These are phyloP conservation scores for Diddensiella santjacobensis DNA, from an alignment of 805 yeast species.

Conservation along the genomic window DNA sequence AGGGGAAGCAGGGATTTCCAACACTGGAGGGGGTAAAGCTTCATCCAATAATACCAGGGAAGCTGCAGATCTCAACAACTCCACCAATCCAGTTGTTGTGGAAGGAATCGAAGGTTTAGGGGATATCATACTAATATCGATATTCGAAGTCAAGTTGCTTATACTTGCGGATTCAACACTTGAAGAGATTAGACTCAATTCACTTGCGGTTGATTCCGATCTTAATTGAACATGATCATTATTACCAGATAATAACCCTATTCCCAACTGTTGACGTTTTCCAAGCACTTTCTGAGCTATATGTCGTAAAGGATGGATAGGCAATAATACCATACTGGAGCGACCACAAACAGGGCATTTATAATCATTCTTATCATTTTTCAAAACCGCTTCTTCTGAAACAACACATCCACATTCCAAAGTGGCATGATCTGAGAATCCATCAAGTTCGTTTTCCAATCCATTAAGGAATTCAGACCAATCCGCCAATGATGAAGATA, in stretches of 20 bases:
- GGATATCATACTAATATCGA: slow-evolving; percentile 2
- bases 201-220: slow-evolving; percentile 2
- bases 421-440: slow-evolving; percentile 9
- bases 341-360: slow-evolving; percentile 10
- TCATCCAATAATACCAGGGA: background rate
- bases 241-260: slow-evolving; percentile 8
- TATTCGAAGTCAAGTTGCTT: background rate
- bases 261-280: slow-evolving; percentile 10
- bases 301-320: slow-evolving; percentile 3
- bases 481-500: slow-evolving; percentile 12
- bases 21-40: background rate
- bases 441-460: slow-evolving; percentile 15
- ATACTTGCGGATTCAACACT: background rate
- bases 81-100: slow-evolving; percentile 5
- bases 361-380: slow-evolving; percentile 2
- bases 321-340: background rate
- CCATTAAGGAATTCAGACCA: slow-evolving; percentile 20
- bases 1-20: background rate
- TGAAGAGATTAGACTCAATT: background rate
- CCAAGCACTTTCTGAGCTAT: background rate
- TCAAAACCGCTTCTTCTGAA: slow-evolving; percentile 9
- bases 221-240: background rate
- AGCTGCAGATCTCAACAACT: slow-evolving; percentile 7
- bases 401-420: slow-evolving; percentile 22
- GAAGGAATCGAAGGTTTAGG: background rate